Conservation (phyloP, 139 green algal species). For the Haematococcus lacustris region DNA sequence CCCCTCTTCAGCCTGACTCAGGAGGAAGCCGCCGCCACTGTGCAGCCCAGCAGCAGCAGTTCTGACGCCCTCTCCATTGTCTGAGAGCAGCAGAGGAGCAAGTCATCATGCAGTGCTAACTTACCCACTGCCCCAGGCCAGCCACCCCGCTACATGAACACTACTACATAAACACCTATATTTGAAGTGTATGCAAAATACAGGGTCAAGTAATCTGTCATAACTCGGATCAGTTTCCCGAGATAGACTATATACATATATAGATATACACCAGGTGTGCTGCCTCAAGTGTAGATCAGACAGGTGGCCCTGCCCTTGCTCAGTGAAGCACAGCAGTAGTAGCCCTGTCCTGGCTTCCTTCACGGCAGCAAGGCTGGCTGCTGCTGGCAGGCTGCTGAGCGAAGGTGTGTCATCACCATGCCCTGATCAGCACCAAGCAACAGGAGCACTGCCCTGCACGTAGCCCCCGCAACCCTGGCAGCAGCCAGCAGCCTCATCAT, state of each 20-base stretch:
- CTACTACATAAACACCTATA: background rate
- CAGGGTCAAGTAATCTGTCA: no score
- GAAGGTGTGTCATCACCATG: no score
- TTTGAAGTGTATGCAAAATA: background rate
- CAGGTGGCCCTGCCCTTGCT: no score
- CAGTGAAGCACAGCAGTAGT: no score
- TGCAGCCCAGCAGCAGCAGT: background rate
- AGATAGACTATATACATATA: no score
- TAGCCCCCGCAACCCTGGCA: background rate
- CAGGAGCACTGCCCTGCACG: background rate
- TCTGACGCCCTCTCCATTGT: background rate
- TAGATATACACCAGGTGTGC: no score
- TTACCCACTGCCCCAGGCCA: background rate
- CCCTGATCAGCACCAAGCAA: no score
- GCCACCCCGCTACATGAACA: background rate
- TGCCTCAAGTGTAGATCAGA: no score
- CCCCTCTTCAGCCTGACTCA: conserved; percentile 1
- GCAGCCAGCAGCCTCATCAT: background rate
- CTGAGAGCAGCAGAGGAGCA: background rate
- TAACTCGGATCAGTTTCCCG: no score
- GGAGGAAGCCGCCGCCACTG: background rate
- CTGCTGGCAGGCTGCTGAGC: no score
- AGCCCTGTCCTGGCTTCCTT: no score
- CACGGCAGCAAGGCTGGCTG: no score
- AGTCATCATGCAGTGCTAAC: background rate